Evolutionary conservation across 1,284 basidiomycete genomes (phyloP).

Genomic region (Tylopilus sp.): DNA sequence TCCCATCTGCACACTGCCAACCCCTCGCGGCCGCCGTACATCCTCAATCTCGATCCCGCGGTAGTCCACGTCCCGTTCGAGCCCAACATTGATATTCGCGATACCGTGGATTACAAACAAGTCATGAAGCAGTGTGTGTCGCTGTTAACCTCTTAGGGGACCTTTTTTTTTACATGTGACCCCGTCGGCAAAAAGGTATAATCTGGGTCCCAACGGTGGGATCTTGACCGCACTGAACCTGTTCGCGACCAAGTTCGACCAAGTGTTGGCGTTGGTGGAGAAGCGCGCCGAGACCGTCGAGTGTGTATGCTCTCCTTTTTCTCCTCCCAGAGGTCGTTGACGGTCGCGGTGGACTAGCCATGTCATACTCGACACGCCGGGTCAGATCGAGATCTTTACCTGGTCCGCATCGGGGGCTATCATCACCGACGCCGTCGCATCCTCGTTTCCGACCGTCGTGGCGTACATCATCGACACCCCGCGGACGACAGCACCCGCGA

Average conservation of each 20-base stretch:
- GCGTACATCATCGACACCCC: slow-evolving; percentile 99
- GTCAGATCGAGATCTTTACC: slow-evolving; percentile 99
- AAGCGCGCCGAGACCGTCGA: slow-evolving; percentile 85
- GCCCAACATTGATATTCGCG: slow-evolving; percentile 96
- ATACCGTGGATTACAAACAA: slow-evolving; percentile 95
- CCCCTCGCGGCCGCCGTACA: slow-evolving; percentile 77
- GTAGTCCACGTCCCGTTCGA: slow-evolving; percentile 88
- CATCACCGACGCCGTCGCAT: slow-evolving; percentile 96
- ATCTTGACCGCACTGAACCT: slow-evolving; percentile 96
- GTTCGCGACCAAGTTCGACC: slow-evolving; percentile 99
- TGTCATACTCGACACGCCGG: slow-evolving; percentile 94
- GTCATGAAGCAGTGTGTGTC: slow-evolving; percentile 97
- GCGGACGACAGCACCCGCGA: slow-evolving; percentile 89
- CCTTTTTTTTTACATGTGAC: slow-evolving; percentile 16
- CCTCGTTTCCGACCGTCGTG: slow-evolving; percentile 87
- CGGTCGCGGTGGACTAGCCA: slow-evolving; percentile 50
- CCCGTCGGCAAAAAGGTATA: slow-evolving; percentile 62
- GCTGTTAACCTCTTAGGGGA: slow-evolving; percentile 16
- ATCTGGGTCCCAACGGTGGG: slow-evolving; percentile 95
- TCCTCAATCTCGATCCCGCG: slow-evolving; percentile 97
- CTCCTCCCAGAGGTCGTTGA: not conserved
- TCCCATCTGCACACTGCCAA: slow-evolving; percentile 67
- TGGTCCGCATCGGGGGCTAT: slow-evolving; percentile 99
- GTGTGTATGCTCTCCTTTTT: slow-evolving; percentile 46
- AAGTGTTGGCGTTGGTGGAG: slow-evolving; percentile 89